Conservation (phyloP, 768 basidiomycete species). For the Hypsizygus marmoreus region DNA sequence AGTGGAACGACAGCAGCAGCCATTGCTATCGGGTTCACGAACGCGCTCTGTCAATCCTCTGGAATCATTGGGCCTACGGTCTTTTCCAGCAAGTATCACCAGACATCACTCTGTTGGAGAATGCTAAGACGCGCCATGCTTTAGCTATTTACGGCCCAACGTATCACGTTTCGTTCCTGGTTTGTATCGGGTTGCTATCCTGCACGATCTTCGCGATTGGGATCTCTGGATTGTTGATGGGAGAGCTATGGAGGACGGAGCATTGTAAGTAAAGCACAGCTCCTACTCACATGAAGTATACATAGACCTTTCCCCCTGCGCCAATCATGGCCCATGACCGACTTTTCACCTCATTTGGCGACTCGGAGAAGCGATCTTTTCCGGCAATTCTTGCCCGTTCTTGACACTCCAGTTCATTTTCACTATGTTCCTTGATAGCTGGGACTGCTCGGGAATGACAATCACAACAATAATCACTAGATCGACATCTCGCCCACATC, state of each 20-base stretch:
- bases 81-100: conserved; percentile 8
- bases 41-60: conserved; percentile 11
- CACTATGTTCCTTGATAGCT: too few relatives aligned
- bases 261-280: too few relatives aligned
- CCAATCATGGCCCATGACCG: too few relatives aligned
- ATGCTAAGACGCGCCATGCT: background rate
- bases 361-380: too few relatives aligned
- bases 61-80: conserved; percentile 16
- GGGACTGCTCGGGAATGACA: too few relatives aligned
- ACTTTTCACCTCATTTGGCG: too few relatives aligned
- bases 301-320: too few relatives aligned
- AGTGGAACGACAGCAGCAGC: conserved; percentile 14
- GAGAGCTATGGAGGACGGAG: conserved; percentile 8
- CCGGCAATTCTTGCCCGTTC: too few relatives aligned
- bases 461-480: too few relatives aligned
- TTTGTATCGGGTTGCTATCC: conserved; percentile 9
- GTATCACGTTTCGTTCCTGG: conserved; percentile 14
- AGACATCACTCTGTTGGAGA: background rate
- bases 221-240: conserved; percentile 11
- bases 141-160: conserved; percentile 16
- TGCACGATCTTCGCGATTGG: conserved; percentile 8
- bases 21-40: conserved; percentile 12
- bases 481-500: too few relatives aligned
- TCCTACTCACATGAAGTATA: too few relatives aligned
- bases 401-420: too few relatives aligned